These are phyloP conservation scores for Cucurbita ficifolia DNA, from an alignment of 306 rosid species.

Conservation along the genomic window DNA sequence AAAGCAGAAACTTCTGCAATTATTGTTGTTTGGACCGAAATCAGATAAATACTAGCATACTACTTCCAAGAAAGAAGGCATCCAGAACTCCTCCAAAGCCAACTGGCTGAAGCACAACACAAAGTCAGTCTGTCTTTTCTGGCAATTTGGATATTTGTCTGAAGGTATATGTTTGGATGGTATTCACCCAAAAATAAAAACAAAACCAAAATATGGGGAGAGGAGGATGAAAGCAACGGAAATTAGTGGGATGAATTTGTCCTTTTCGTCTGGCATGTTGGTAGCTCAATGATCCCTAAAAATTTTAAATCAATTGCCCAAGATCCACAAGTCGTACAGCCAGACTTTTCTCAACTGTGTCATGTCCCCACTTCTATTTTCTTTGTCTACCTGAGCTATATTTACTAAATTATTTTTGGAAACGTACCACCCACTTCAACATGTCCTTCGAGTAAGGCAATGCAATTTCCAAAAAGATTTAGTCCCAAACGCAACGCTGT, in stretches of 20 bases:
- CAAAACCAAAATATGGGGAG: neutral
- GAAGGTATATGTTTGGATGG: neutral
- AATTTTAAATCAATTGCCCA: neutral
- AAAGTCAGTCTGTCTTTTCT: neutral
- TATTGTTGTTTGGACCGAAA: conserved; percentile 2
- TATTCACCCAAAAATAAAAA: neutral
- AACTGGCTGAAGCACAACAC: neutral
- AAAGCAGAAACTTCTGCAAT: neutral
- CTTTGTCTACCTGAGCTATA: neutral
- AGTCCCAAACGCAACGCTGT: neutral
- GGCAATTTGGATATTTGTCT: neutral
- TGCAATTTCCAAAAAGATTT: neutral
- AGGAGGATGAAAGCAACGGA: neutral
- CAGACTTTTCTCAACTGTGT: neutral
- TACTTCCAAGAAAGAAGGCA: neutral
- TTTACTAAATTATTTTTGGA: neutral
- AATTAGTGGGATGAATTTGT: neutral
- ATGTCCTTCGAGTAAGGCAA: neutral
- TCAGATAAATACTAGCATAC: neutral
- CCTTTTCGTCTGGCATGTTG: neutral
- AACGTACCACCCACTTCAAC: neutral
- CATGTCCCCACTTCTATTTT: neutral
- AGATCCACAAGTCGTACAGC: neutral
- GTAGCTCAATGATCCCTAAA: neutral
- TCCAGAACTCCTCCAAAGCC: neutral